phyloP scores from a whole-genome alignment of 2,329 filamentous ascomycete species.

The Verticillium longisporum region DNA sequence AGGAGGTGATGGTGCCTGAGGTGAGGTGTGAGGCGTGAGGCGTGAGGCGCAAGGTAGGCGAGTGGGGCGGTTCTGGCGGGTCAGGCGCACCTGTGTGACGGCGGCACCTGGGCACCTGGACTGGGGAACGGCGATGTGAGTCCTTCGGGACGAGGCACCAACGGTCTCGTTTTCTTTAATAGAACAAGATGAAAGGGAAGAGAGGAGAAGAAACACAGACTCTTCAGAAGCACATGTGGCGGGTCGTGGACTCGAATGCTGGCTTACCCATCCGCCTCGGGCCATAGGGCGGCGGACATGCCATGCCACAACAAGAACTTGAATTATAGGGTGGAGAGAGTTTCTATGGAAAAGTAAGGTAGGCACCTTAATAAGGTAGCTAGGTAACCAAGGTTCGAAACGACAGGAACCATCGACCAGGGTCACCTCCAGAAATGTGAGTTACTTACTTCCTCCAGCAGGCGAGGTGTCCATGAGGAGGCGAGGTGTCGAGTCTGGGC shows the following conservation, averaged over 20 bases:
- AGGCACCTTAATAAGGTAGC: neutral
- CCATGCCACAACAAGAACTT: too few relatives aligned
- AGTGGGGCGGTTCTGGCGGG: neutral
- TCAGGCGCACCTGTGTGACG: neutral
- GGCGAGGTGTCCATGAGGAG: too few relatives aligned
- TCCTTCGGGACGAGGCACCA: neutral
- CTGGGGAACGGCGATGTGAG: neutral
- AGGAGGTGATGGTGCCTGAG: neutral
- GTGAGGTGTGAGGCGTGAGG: neutral
- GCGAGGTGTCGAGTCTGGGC: neutral
- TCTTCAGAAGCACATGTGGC: too few relatives aligned
- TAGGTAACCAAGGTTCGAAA: neutral
- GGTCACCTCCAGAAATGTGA: neutral
- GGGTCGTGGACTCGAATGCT: too few relatives aligned
- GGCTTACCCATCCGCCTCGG: too few relatives aligned
- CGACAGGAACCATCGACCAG: neutral
- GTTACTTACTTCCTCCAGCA: too few relatives aligned
- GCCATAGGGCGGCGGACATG: too few relatives aligned
- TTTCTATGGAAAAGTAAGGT: neutral
- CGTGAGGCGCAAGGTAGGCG: neutral
- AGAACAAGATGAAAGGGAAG: too few relatives aligned
- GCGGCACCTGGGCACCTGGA: neutral
- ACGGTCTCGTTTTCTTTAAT: too few relatives aligned
- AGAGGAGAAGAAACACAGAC: too few relatives aligned
- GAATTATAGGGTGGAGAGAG: too few relatives aligned